Evolutionary conservation across 768 basidiomycete species (phyloP).

Genomic region (Lactarius sp.): DNA sequence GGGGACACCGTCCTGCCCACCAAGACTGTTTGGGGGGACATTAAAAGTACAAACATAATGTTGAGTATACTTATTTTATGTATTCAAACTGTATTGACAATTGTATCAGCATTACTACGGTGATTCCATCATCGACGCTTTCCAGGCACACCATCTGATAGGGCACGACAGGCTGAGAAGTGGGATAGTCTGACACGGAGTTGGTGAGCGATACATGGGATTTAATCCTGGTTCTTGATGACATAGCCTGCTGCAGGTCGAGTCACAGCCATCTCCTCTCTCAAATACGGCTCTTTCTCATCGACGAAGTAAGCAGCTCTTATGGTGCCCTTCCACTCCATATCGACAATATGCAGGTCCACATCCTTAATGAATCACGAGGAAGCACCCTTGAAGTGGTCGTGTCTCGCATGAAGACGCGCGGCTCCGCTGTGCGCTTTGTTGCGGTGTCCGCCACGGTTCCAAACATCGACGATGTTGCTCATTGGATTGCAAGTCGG

Average conservation of each 20-base stretch:
- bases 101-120: slow-evolving; percentile 65
- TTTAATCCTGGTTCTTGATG: slow-evolving; percentile 3
- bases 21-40: slow-evolving; percentile 63
- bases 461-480: slow-evolving; percentile 89
- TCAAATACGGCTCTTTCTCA: slow-evolving; percentile 73
- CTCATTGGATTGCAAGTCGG: slow-evolving; percentile 71
- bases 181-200: slow-evolving; percentile 92
- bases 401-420: slow-evolving; percentile 86
- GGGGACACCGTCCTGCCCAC: slow-evolving; percentile 79
- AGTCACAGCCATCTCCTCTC: slow-evolving; percentile 64
- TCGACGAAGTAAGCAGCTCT: slow-evolving; percentile 68
- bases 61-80: slow-evolving; percentile 33
- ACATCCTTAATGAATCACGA: slow-evolving; percentile 84
- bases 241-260: slow-evolving; percentile 38
- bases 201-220: slow-evolving; percentile 46
- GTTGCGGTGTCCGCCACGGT: slow-evolving; percentile 90
- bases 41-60: slow-evolving; percentile 78
- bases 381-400: slow-evolving; percentile 94
- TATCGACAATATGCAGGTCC: slow-evolving; percentile 53
- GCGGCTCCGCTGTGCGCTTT: slow-evolving; percentile 69
- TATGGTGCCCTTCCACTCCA: neutral
- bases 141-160: slow-evolving; percentile 3
- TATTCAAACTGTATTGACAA: neutral
- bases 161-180: slow-evolving; percentile 74
- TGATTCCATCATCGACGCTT: slow-evolving; percentile 31